Base-by-base conservation (phyloP, 371 early-diverging fungal genomes). In the Dipsacomyces acuminosporus region DNA sequence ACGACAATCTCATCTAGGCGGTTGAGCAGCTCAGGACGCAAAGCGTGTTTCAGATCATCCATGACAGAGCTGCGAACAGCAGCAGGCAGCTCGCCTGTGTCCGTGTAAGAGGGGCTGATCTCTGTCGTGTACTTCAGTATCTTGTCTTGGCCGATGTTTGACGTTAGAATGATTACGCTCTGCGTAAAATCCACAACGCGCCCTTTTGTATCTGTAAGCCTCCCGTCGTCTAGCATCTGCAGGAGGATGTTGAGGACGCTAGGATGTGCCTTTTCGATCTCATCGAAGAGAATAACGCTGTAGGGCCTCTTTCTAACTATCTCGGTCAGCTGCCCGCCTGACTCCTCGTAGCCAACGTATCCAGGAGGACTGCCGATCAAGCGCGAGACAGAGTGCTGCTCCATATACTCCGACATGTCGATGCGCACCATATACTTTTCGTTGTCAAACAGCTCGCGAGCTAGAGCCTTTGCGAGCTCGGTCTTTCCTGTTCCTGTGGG, bases 401-500 rank as follows among this genome's bases (percentile, higher is more conserved):
- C 88, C 80, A 80, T 80, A 76, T 86, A 91, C 69, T 91, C 92
- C 48, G 78, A 77, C 90, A 89, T 90, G 71, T 91, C 91, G 34
- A 91, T 64, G 6, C 90, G 81, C 19, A 91, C 77, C 65, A 87
- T 75, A 64, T 83, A 76, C 62, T 84, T 83, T 58, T 87, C 84
- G 61, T 88, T 69, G 69, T 88, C 89, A 64, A 90, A 90, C 25
- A 91, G 75, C 66, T 90, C 86, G 46, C 61, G 69, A 3, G 88
- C 84, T 35, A 91, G 71, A 0, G 87, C 79, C 61, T 91, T 91
- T 25, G 90, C 84, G 43, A 90, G 76, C 74, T 90, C 90, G 1
- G 90, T 91, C 71, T 91, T 91, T 33, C 92, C 92, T 1, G 85
- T 85, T 51, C 91, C 91, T 0, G 89, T 90, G 2, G 92, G 88